Percentiles rank a stretch among this genome's conserved stretches.
Evolutionary conservation across 2,329 filamentous ascomycete species (phyloP).

Genomic region (Xylariales sp.): DNA sequence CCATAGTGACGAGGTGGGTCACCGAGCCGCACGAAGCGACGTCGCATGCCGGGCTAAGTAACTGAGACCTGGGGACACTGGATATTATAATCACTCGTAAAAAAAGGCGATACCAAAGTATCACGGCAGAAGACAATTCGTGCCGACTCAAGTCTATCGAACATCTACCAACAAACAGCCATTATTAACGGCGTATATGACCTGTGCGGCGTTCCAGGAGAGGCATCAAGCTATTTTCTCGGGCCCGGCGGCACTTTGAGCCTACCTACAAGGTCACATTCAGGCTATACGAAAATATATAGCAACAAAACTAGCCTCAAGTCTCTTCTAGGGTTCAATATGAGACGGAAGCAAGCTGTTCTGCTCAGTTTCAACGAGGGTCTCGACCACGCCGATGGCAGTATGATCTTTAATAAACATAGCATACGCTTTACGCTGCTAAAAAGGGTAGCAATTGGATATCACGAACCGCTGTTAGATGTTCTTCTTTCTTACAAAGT

Average conservation of each 20-base stretch:
- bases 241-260: not conserved
- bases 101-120: not conserved
- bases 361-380: not conserved
- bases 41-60: not conserved
- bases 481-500: slow-evolving; percentile 17
- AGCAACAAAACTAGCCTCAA: not conserved
- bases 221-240: slow-evolving; percentile 1
- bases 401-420: not conserved
- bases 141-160: not conserved
- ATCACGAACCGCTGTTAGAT: not conserved
- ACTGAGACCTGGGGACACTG: not conserved
- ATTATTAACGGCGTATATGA: not conserved
- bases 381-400: slow-evolving; percentile 5
- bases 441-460: not conserved
- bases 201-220: not conserved
- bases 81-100: not conserved
- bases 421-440: not conserved
- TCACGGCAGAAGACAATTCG: slow-evolving; percentile 3
- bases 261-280: not conserved
- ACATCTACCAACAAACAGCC: not conserved
- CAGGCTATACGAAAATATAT: not conserved
- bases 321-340: not conserved
- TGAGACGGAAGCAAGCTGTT: not conserved
- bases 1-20: too few relatives aligned
- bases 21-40: not conserved